Evolutionary conservation across 495 filamentous ascomycete species (phyloP).

Genomic region (Aspergillus baeticus): DNA sequence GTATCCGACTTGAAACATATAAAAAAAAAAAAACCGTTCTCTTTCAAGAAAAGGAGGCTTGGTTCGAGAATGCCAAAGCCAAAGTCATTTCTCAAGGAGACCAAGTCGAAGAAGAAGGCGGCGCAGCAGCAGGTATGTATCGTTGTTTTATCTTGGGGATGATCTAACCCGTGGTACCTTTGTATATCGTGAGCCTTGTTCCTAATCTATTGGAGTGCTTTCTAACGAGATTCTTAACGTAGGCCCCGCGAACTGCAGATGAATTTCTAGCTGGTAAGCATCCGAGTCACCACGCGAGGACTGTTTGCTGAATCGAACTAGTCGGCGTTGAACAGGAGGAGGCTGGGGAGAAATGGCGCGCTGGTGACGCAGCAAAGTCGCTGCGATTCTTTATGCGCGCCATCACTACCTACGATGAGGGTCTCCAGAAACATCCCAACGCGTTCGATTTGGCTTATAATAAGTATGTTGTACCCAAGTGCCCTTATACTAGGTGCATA

Average conservation of each 20-base stretch:
- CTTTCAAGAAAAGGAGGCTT: no score
- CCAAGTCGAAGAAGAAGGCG: slow-evolving; percentile 46
- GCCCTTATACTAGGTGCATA: background rate
- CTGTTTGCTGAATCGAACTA: slow-evolving; percentile 15
- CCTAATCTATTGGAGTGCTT: no score
- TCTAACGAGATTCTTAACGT: background rate
- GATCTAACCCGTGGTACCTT: no score
- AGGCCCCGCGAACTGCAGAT: slow-evolving; percentile 59
- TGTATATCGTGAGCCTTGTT: no score
- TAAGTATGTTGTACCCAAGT: slow-evolving; percentile 46
- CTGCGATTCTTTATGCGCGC: slow-evolving; percentile 66
- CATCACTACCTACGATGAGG: slow-evolving; percentile 63
- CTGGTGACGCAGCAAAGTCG: slow-evolving; percentile 67
- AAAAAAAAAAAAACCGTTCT: no score
- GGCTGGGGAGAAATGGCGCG: slow-evolving; percentile 71
- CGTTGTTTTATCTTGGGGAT: background rate
- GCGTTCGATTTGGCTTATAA: slow-evolving; percentile 75
- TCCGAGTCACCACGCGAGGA: background rate
- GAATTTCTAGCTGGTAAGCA: slow-evolving; percentile 56
- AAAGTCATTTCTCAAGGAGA: slow-evolving; percentile 50
- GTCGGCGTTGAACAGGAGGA: slow-evolving; percentile 68
- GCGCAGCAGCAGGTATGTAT: slow-evolving; percentile 36
- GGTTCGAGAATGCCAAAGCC: slow-evolving; percentile 47
- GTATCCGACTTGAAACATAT: no score
- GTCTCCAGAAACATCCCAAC: slow-evolving; percentile 52